Conservation (phyloP, 2,329 filamentous ascomycete genomes). For the Talaromyces rugulosus region DNA sequence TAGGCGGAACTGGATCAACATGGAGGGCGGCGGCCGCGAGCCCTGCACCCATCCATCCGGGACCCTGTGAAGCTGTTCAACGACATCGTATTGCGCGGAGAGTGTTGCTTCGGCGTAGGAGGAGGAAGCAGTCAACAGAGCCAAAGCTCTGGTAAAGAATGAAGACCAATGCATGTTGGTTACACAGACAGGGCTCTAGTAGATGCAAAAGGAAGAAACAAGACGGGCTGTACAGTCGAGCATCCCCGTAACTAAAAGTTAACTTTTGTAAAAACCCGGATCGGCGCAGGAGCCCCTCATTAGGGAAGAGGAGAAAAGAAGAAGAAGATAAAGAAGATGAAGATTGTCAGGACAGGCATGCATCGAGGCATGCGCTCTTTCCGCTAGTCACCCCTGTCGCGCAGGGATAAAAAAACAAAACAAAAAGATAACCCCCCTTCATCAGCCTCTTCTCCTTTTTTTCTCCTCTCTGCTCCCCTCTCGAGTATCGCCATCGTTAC, state of each 20-base stretch:
- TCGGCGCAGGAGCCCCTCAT: background rate
- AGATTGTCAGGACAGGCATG: background rate
- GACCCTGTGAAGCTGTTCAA: conserved; percentile 26
- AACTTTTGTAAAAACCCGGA: background rate
- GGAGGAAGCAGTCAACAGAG: background rate
- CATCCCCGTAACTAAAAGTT: background rate
- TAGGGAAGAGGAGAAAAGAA: background rate
- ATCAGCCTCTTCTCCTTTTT: background rate
- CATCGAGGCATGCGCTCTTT: background rate
- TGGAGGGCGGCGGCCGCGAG: conserved; percentile 26
- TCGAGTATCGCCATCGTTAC: background rate
- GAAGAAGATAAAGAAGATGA: background rate
- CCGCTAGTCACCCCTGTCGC: background rate
- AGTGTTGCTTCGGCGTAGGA: background rate
- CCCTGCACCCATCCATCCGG: conserved; percentile 33
- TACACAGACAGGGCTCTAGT: background rate
- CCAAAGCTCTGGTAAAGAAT: conserved; percentile 6
- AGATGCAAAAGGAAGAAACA: background rate
- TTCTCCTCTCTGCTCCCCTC: background rate
- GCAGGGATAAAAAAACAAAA: background rate
- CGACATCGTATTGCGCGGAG: conserved; percentile 10
- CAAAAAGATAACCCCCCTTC: background rate
- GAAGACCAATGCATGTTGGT: conserved; percentile 7
- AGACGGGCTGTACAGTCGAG: background rate
- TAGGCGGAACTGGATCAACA: conserved; percentile 46